Conservation (phyloP, 1,284 basidiomycete genomes). For the Ustilago sp. region DNA sequence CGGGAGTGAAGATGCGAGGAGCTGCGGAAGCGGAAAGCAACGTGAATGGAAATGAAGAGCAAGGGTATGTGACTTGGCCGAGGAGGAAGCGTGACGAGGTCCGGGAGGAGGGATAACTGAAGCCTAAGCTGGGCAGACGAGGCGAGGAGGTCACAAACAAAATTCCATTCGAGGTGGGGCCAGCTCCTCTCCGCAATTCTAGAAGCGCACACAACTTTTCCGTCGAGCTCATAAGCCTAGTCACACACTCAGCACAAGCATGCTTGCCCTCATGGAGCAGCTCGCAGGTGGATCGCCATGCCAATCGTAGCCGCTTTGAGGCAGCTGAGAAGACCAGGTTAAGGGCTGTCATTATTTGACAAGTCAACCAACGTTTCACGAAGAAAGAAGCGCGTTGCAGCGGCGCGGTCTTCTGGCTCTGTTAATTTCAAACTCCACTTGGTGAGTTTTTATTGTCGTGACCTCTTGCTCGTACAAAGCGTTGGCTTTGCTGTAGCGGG, state of each 20-base stretch:
- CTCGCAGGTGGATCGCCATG: neutral
- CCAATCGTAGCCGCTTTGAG: neutral
- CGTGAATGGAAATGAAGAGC: constrained; percentile 4
- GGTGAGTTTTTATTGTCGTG: neutral
- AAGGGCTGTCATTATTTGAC: constrained; percentile 6
- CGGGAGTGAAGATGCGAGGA: too few relatives aligned
- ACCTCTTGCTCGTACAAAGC: neutral
- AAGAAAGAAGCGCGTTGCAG: constrained; percentile 3
- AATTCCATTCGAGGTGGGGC: constrained; percentile 7
- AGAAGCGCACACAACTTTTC: neutral
- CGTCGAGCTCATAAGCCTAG: too few relatives aligned
- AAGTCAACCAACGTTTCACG: constrained; percentile 4
- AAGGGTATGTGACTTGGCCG: neutral
- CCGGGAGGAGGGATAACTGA: constrained; percentile 4
- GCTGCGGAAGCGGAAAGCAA: constrained; percentile 6
- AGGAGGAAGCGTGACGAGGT: neutral
- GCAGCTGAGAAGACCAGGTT: neutral
- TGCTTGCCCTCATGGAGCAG: neutral
- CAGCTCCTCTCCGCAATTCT: too few relatives aligned
- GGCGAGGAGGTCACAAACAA: constrained; percentile 14
- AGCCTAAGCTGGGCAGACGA: neutral
- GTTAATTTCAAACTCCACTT: constrained; percentile 8
- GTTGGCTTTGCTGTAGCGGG: neutral
- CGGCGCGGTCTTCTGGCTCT: constrained; percentile 3
- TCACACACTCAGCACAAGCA: neutral